Base-by-base conservation (phyloP, 2,329 filamentous ascomycete genomes). In the Aspergillus fijiensis region DNA sequence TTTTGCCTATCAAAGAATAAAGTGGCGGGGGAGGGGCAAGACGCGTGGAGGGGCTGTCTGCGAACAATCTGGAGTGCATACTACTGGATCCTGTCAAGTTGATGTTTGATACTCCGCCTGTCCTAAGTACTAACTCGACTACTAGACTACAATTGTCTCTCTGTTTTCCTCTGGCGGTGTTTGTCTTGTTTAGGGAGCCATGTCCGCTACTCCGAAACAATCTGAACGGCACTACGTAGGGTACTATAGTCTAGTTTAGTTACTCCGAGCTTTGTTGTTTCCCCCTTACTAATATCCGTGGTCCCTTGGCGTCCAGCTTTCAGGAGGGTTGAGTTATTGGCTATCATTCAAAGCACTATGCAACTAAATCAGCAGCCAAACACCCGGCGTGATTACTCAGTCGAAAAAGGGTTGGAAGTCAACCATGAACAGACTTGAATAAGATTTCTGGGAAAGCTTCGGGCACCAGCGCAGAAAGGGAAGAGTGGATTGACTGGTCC, bases 391-490 rank as follows among this genome's bases (percentile, higher is more conserved):
- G 39, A 45, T 45, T 45, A 19, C 12, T 19, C 27, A 29, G 27
- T 29, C 27, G 27, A 10, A 9, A 45, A 45, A 16, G 39, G 39
- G 14, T 59, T 33, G 39, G 25, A 49, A 45, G 51, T n/a, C 29
- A 35, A 19, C 42, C 14, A 47, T 10, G 25, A 12, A 7, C 49
- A 55, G 51, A 4, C 5, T 27, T n/a, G 53, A 58, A 50, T 25
- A 39, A 11, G 19, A 48, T 49, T 29, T 35, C 49, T 49, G 57
- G 51, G 50, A 58, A 49, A 53, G 49, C 49, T 57, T 65, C 59
- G 63, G 63, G 63, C 65, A 65, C 48, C 61, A 58, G 58, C 54
- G 48, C 60, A 59, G 60, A 57, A 57, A 39, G 35, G 49, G 58
- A 49, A 60, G 51, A 47, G 39, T 56, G 51, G 51, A 29, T 49